Evolutionary conservation across 164 flowering plant genomes (phyloP), one percentile per base, ranked within the genome.

Genomic region (Piper longum): DNA sequence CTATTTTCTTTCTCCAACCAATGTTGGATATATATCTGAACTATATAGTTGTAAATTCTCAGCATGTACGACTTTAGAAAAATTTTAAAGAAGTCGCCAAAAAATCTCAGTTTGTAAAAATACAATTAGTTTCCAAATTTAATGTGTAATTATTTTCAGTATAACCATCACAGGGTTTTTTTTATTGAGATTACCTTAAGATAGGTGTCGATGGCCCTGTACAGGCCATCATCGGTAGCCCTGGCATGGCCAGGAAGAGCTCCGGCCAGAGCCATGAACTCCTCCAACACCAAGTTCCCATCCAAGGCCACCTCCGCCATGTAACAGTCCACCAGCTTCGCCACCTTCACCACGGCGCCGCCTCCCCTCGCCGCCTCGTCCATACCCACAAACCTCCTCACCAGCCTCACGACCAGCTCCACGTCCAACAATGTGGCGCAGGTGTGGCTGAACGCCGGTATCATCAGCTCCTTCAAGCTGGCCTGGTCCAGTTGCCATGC

Each of bases 201-300:
- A 72, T 82, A 89, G 56, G 93, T 93, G 63, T 93, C 98, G 18
- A 93, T 74, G 73, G 98, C 98, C 13, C 95, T 75, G 75, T 93
- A 93, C 19, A 93, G 62, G 3, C 85, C 93, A 70, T 89, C 98
- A 52, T 89, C 86, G 0, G 64, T 59, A 4, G 84, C 67, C 3
- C 97, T 82, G 7, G 95, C 87, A 70, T 86, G 84, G 67, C 67
- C 44, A 7, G 98, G 98, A 5, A 93, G 78, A 64, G 85, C 88
- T n/a, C 72, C 74, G 48, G 84, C 95, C 13, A 89, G 88, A 8
- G 66, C 75, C 11, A 77, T 62, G 68, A 92, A 89, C 64, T 85
- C 83, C 16, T 70, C 8, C 66, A 80, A 62, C 2, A 57, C 68
- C 72, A 93, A 63, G 62, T 83, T 78, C 3, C 82, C 59, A 65